Conservation (phyloP, 495 filamentous ascomycete genomes). For the Aspergillus coremiiformis region DNA sequence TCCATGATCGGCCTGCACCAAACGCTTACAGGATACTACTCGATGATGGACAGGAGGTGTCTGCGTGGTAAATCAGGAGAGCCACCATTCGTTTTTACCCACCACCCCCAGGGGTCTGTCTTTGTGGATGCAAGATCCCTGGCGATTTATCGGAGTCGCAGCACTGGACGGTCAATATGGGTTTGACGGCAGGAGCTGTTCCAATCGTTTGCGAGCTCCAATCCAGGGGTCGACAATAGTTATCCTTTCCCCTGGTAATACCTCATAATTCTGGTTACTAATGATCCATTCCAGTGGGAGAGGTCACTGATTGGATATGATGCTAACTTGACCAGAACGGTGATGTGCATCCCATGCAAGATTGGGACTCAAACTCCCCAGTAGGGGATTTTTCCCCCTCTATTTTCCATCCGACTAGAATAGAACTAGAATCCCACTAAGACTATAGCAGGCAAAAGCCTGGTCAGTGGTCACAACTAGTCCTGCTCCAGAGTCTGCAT, state of each 20-base stretch:
- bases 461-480: neutral
- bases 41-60: slow-evolving; percentile 2
- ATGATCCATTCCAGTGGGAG: neutral
- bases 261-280: neutral
- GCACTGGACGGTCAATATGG: slow-evolving; percentile 8
- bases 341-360: slow-evolving; percentile 3
- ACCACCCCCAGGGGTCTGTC: neutral
- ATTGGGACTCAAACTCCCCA: neutral
- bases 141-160: slow-evolving; percentile 8
- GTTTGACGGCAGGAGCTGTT: neutral
- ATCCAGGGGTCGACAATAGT: neutral
- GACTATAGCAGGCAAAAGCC: neutral
- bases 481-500: neutral
- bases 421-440: neutral
- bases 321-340: neutral
- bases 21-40: neutral
- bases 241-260: neutral
- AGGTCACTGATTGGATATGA: neutral
- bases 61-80: slow-evolving; percentile 19
- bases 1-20: neutral
- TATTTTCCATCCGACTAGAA: neutral
- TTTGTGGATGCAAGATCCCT: slow-evolving; percentile 10
- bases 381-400: neutral
- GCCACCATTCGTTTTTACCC: neutral
- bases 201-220: neutral